Base-by-base conservation (phyloP, 2,329 filamentous ascomycete genomes). In the Calonectria pseudoreteaudii region DNA sequence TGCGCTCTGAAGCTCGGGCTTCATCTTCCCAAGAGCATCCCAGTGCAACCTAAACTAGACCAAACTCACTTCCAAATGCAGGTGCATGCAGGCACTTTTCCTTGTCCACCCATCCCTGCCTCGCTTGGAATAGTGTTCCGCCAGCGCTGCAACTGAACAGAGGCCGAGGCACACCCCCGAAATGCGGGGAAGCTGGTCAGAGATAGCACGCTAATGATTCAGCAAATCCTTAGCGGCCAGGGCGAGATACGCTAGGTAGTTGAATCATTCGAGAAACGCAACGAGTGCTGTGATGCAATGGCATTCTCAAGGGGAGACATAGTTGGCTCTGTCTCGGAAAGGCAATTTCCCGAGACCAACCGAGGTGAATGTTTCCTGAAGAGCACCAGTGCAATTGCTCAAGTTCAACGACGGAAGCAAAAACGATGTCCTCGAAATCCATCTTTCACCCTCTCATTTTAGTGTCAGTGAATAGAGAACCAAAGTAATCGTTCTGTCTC, bases 141-240 rank as follows among this genome's bases (percentile, higher is more conserved):
- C 44, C 31, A 20, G 20, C 44, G 18, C n/a, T 36, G 20, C 20
- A 13, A 38, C 31, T 38, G 18, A 30, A 31, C 23, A 3, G 60
- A 71, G 50, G 26, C 69, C 69, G 69, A 71, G 69, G 69, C 69
- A 44, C 41, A 56, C 60, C 64, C 64, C 44, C 70, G 31, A 68
- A 68, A 50, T 72, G 70, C 70, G 70, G 70, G 70, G 70, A 72
- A 72, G 70, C 56, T 69, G 66, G 58, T 30, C 66, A 31, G 28
- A 53, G 18, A 52, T n/a, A 26, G 30, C n/a, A 14, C 47, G 30
- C 58, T 69, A 68, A 68, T 72, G 70, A 68, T 72, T 72, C 70
- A 72, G 30, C 56, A 49, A 65, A 47, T n/a, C 34, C 56, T 60
- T 66, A 52, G 36, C 38, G 50, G 53, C 23, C 65, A 58, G 14